Base-by-base conservation (phyloP, 805 yeast genomes). In the Deakozyma indianensis region DNA sequence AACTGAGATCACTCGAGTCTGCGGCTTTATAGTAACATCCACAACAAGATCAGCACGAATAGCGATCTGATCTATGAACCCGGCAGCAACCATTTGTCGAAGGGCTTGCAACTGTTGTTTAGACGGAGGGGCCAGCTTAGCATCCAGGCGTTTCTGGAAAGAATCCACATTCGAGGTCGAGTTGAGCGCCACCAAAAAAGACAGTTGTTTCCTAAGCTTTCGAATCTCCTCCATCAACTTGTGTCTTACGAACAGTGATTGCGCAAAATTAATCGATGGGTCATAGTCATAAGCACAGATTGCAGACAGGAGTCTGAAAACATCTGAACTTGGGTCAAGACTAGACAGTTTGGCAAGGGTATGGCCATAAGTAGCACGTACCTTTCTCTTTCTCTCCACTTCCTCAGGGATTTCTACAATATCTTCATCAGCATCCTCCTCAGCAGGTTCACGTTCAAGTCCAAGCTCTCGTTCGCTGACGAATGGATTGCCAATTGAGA, bases 401-500 rank as follows among this genome's bases (percentile, higher is more conserved):
- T 61, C 69, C 23, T 54, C 56, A 23, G 48, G 43, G 3, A 41
- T 41, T 11, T 43, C 52, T 11, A 41, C 44, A 21, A 44, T 47
- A n/a, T 41, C 42, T 14, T 51, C 58, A 2, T 56, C 49, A 41
- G 58, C 50, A 42, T 52, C 48, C 2, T 35, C 43, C 21, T 42
- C 48, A 27, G 50, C 47, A 15, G 46, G 43, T 24, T 24, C 16
- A 15, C 24, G 23, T 22, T 25, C 14, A 23, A 81, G 66, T 0
- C 92, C 90, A 9, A 84, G 59, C 56, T 84, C 96, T 50, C 73
- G 74, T 57, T 83, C 94, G 35, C 70, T 71, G 27, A 84, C 62
- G 54, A 86, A 87, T 15, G 95, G 95, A 56, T 88, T 94, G 3
- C 96, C 96, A 41, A 92, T 96, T 0, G 96, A 80, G 25, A 92